Percentiles rank a stretch among this genome's conserved stretches.
Conservation (phyloP, 352 stramenopile genomes). For the Aphanomyces astaci region DNA sequence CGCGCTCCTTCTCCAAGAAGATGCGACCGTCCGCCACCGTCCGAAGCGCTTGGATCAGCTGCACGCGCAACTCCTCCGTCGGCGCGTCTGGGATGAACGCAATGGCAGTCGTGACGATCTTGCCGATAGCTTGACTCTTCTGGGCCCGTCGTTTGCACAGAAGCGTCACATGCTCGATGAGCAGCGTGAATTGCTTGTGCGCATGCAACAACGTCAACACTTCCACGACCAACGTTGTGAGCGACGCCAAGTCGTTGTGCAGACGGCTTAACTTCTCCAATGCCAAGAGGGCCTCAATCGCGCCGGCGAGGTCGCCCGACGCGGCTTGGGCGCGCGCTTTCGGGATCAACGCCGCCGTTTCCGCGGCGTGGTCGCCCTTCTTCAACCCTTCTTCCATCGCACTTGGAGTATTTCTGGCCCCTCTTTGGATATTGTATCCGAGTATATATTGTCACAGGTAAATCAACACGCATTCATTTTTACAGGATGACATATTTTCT, state of each 20-base stretch:
- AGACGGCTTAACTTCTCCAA: conserved; percentile 78
- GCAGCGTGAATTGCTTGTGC: conserved; percentile 83
- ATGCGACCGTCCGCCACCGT: conserved; percentile 96
- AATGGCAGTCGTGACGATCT: conserved; percentile 81
- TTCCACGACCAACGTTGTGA: conserved; percentile 68
- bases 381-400: conserved; percentile 60
- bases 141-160: conserved; percentile 85
- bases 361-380: conserved; percentile 61
- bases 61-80: conserved; percentile 80
- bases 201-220: conserved; percentile 72
- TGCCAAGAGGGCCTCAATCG: conserved; percentile 70
- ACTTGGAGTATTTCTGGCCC: conserved; percentile 28
- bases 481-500: not conserved
- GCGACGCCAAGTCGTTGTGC: conserved; percentile 77
- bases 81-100: conserved; percentile 67
- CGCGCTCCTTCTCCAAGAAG: conserved; percentile 95
- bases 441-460: not conserved
- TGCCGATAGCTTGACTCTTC: conserved; percentile 76
- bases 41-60: conserved; percentile 91
- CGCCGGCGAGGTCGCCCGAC: conserved; percentile 71
- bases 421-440: conserved; percentile 2
- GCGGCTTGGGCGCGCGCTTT: conserved; percentile 55
- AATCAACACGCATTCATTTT: not conserved
- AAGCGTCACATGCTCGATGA: conserved; percentile 79
- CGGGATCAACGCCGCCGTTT: conserved; percentile 58